Evolutionary conservation across 768 basidiomycete genomes (phyloP).

Genomic region (Sutorius australiensis): DNA sequence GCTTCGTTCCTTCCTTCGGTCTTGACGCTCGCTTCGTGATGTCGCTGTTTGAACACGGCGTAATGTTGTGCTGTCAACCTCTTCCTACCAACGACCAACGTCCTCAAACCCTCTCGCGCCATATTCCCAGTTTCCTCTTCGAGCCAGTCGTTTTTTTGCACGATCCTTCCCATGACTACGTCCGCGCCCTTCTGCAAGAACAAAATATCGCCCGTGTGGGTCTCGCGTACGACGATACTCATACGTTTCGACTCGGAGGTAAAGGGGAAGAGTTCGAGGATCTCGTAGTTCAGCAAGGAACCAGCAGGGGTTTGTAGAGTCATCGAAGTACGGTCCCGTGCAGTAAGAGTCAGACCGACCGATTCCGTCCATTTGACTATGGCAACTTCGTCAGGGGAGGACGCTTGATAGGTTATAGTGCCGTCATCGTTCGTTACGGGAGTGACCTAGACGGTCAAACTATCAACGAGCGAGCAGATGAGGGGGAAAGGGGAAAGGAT

Average conservation of each 20-base stretch:
- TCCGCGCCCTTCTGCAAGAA: slow-evolving; percentile 98
- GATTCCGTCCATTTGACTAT: slow-evolving; percentile 98
- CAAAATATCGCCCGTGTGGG: slow-evolving; percentile 67
- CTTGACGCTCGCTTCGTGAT: slow-evolving; percentile 76
- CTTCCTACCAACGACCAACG: slow-evolving; percentile 88
- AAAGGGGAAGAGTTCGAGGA: slow-evolving; percentile 96
- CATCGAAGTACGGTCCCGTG: slow-evolving; percentile 89
- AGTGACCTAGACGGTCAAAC: slow-evolving; percentile 69
- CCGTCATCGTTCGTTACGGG: slow-evolving; percentile 95
- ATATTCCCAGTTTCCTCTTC: slow-evolving; percentile 99
- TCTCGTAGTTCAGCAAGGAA: slow-evolving; percentile 63
- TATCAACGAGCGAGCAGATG: neutral
- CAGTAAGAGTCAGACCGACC: slow-evolving; percentile 83
- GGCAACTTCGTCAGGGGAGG: slow-evolving; percentile 98
- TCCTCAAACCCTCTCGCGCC: slow-evolving; percentile 93
- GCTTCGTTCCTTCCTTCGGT: slow-evolving; percentile 80
- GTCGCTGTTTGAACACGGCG: slow-evolving; percentile 62
- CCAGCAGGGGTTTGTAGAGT: slow-evolving; percentile 74
- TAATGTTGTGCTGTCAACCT: slow-evolving; percentile 67
- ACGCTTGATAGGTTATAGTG: slow-evolving; percentile 94
- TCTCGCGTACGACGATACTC: slow-evolving; percentile 93
- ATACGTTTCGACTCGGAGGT: slow-evolving; percentile 98
- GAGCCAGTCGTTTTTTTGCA: slow-evolving; percentile 96
- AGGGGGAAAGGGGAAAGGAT: slow-evolving; percentile 3
- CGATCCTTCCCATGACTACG: slow-evolving; percentile 95